These are phyloP conservation scores for Orbilia brochopaga DNA, from an alignment of 2,329 filamentous ascomycete genomes.

Conservation along the genomic window DNA sequence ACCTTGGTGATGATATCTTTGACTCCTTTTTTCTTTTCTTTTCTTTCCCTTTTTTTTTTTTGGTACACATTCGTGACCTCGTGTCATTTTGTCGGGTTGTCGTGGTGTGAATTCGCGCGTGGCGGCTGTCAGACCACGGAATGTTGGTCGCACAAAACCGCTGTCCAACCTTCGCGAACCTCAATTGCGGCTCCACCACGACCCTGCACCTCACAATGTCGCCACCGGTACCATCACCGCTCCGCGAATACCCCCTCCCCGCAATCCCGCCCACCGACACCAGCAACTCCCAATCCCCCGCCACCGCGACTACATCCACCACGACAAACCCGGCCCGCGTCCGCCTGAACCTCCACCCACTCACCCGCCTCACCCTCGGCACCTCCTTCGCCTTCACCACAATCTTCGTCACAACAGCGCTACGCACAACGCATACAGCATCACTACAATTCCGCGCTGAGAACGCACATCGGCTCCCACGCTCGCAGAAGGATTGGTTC, in stretches of 20 bases:
- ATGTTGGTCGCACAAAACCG: conserved; percentile 1
- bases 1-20: no score
- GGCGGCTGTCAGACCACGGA: no score
- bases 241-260: background rate
- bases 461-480: conserved; percentile 91
- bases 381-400: conserved; percentile 68
- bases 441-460: conserved; percentile 89
- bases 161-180: background rate
- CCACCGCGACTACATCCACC: conserved; percentile 18
- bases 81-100: no score
- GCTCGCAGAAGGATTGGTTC: conserved; percentile 85
- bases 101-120: no score
- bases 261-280: background rate
- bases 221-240: background rate
- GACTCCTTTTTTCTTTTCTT: no score
- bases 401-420: conserved; percentile 73
- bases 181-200: background rate
- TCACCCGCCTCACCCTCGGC: conserved; percentile 70
- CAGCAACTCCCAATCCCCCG: conserved; percentile 54
- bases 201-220: background rate
- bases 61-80: no score
- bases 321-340: conserved; percentile 32
- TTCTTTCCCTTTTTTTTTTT: no score
- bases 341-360: conserved; percentile 68
- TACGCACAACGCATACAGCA: conserved; percentile 74